Conservation (phyloP, 768 basidiomycete genomes). For the Hygrocybe coccinea region DNA sequence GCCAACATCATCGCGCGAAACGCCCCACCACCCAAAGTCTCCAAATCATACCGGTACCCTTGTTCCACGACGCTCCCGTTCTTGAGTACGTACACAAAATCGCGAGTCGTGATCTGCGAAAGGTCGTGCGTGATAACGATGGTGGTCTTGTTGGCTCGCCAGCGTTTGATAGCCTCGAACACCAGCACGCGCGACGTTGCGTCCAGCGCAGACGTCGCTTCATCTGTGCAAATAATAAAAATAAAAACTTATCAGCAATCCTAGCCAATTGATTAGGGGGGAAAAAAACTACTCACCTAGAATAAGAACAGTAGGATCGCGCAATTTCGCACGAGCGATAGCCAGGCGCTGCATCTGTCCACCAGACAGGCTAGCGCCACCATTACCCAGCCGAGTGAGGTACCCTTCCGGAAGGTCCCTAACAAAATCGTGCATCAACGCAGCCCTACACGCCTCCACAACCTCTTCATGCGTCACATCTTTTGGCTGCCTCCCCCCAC, state of each 20-base stretch:
- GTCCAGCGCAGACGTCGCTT: no score
- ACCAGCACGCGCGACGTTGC: constrained; percentile 82
- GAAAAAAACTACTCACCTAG: constrained; percentile 58
- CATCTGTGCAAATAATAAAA: constrained; percentile 46
- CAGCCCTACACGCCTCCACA: constrained; percentile 71
- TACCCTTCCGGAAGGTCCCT: constrained; percentile 79
- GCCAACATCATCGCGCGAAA: constrained; percentile 64
- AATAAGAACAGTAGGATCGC: constrained; percentile 85
- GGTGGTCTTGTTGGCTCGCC: constrained; percentile 77
- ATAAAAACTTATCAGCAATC: constrained; percentile 41
- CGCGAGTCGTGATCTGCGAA: constrained; percentile 63
- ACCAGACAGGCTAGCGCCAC: constrained; percentile 76
- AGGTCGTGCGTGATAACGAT: constrained; percentile 96
- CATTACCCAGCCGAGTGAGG: constrained; percentile 71
- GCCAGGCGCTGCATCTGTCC: constrained; percentile 90
- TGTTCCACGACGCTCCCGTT: constrained; percentile 78
- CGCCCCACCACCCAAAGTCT: constrained; percentile 50
- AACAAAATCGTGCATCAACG: constrained; percentile 85
- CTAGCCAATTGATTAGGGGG: constrained; percentile 22
- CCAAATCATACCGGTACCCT: constrained; percentile 80
- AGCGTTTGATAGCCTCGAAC: constrained; percentile 61
- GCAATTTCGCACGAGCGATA: constrained; percentile 77
- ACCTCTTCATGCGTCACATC: constrained; percentile 66
- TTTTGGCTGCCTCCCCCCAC: constrained; percentile 36
- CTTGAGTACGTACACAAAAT: constrained; percentile 92